A percentile compares a stretch with the other conserved stretches of the same genome.
Evolutionary conservation across 768 basidiomycete species (phyloP).

Genomic region (Mycena maculata): DNA sequence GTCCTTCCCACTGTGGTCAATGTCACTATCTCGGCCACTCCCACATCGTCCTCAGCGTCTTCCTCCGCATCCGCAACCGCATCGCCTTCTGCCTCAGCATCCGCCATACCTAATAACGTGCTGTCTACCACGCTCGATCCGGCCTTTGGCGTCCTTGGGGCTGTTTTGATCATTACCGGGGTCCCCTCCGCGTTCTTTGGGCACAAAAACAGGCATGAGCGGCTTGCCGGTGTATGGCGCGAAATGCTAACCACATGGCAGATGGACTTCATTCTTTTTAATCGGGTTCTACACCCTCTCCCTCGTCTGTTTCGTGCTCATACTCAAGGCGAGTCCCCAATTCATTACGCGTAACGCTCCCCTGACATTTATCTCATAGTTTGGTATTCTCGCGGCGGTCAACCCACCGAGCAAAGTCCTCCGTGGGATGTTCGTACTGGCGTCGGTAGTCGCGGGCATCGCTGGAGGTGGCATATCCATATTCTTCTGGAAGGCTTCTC

Average conservation of each 20-base stretch:
- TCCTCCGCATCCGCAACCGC: conserved; percentile 53
- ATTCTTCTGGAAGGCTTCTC: conserved; percentile 92
- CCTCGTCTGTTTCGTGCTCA: conserved; percentile 87
- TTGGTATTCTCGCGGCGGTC: conserved; percentile 86
- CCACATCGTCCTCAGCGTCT: conserved; percentile 52
- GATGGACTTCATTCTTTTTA: conserved; percentile 93
- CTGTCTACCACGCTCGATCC: conserved; percentile 82
- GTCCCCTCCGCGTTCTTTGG: conserved; percentile 92
- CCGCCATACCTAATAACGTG: conserved; percentile 56
- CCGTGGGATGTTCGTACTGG: conserved; percentile 91
- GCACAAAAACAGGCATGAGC: conserved; percentile 86
- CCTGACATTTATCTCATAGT: conserved; percentile 49
- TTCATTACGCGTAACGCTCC: too few relatives aligned
- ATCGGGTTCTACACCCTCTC: conserved; percentile 92
- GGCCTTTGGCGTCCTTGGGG: conserved; percentile 91
- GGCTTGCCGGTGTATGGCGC: neutral
- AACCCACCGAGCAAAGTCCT: conserved; percentile 83
- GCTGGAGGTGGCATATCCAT: conserved; percentile 88
- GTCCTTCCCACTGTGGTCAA: conserved; percentile 71
- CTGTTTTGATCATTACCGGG: conserved; percentile 88
- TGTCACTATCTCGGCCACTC: conserved; percentile 59
- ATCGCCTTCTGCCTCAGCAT: conserved; percentile 54
- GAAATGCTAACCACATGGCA: neutral
- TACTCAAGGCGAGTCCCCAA: conserved; percentile 61
- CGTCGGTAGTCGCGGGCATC: conserved; percentile 81